Evolutionary conservation across 352 stramenopile species (phyloP), one percentile per base, ranked within the genome.

Genomic region (Phytophthora lateralis): DNA sequence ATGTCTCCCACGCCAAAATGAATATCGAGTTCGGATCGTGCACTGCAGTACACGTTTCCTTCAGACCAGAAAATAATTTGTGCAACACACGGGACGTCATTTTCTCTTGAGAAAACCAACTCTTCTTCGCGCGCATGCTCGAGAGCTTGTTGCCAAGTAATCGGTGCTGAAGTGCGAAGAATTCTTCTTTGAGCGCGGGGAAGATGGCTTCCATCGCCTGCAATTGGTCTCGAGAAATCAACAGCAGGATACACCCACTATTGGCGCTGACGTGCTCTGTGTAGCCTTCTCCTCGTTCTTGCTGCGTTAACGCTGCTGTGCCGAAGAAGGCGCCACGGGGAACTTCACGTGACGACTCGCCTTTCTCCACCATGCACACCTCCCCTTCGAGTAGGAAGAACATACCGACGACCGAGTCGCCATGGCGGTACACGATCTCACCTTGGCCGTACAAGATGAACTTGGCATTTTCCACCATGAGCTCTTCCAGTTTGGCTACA

Each of bases 351-450:
- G 66, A 57, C 20, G 56, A 17, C 7, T 55, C 55, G 7, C 58
- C 63, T 14, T 67, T 44, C 0, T 45, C 54, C 21, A 75, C 64
- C 43, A 85, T 60, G n/a, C 61, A 74, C 0, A 89, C 63, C 20
- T 82, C 73, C 0, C 80, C 80, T 43, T 86, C 75, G 0, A 88
- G 53, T 3, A 85, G 50, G 24, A 88, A 80, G 44, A 86, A 89
- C 2, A 88, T 54, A 0, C 73, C 73, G 17, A 73, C 80, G 10
- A 80, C 75, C 42, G 82, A 85, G 54, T 89, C 76, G 0, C 74
- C 71, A 52, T 82, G 60, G 6, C 68, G 63, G 43, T 82, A 88
- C 1, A 88, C 73, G 15, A 73, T 74, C 49, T 88, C 78, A 0
- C 75, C 75, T 57, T 88, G 78, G 9, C 78, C 73, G 38, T 79